Evolutionary conservation across 2,329 filamentous ascomycete genomes (phyloP), one percentile per base, ranked within the genome.

Genomic region (Trichocomaceae sp.): DNA sequence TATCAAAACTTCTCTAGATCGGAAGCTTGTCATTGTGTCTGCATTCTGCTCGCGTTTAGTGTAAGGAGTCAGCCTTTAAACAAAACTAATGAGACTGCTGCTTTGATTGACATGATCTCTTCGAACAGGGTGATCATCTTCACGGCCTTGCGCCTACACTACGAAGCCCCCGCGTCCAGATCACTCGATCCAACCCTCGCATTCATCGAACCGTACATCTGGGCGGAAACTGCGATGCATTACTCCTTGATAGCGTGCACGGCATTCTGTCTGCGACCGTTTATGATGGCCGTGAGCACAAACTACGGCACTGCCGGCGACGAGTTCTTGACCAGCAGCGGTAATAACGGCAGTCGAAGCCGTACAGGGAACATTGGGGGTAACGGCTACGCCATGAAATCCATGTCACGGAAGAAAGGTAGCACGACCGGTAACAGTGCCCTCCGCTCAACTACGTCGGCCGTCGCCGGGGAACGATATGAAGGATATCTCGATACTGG

Each of bases 231-330:
- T 22, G 63, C 71, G 57, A 59, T 72, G 9, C 58, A 67, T 57
- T 72, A 69, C 52, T 63, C 67, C 48, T 63, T 72, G 7, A 62
- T 71, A 23, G 66, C 69, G 13, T 71, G 69, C 60, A 71, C 69
- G 10, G 61, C 69, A 7, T 71, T 72, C 58, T 69, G 63, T 50
- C 62, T 73, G 1, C 63, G 68, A 0, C 66, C 69, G 0, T 72
- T 73, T 54, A 68, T 72, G 62, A 63, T 63, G 8, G 68, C 68
- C 7, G 67, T 70, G 9, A 69, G 67, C 49, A 70, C 67, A 1
- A 67, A 68, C 33, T 71, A 70, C 37, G 68, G 68, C 4, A 69
- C 64, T 5, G 66, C 66, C 3, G 68, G 68, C 0, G 64, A 68
- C 45, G 62, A 64, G 4, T 49, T 39, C 19, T 10, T 49, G 29